Evolutionary conservation across 768 basidiomycete genomes (phyloP), one percentile per base, ranked within the genome.

Genomic region (Trametes cinnabarina): DNA sequence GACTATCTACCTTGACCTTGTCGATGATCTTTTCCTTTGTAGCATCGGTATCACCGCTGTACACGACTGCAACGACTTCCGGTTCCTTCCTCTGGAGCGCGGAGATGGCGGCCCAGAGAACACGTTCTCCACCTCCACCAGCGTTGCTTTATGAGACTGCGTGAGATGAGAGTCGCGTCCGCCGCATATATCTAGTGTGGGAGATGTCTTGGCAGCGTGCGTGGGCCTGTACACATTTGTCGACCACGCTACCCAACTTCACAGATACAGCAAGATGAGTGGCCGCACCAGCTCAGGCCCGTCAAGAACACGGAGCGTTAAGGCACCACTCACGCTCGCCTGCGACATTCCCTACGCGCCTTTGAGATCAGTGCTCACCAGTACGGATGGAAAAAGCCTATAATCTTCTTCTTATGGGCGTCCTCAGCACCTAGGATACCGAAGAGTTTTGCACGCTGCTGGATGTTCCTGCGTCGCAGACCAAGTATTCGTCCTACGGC

Each of bases 371-470:
- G 19, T 28, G 67, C 84, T 74, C 65, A 94, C 94, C 94, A 98
- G 70, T 95, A 98, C 0, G 95, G 95, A 76, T 98, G 95, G 69
- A 97, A 96, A 74, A 95, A 89, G 0, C 90, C 94, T 2, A 94
- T 76, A 19, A 94, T 72, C 44, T 66, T 74, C 57, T 65, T 70
- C 19, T 34, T 10, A n/a, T 32, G 19, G 2, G 23, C 25, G 19
- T 49, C 22, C 15, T 57, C 55, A 0, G 56, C 30, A 0, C 51
- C 55, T 4, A 61, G 51, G 1, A n/a, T 30, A 1, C 50, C 30
- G 12, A 61, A 34, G 11, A 61, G 22, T 30, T 42, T 41, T 1
- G 30, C 34, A 12, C 55, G 43, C 19, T 61, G 44, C 34, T 56
- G 28, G 7, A n/a, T 17, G 19, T 61, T 61, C 30, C 51, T 41